phyloP scores from a whole-genome alignment of 805 yeast genomes.

The Candida krabiensis region DNA sequence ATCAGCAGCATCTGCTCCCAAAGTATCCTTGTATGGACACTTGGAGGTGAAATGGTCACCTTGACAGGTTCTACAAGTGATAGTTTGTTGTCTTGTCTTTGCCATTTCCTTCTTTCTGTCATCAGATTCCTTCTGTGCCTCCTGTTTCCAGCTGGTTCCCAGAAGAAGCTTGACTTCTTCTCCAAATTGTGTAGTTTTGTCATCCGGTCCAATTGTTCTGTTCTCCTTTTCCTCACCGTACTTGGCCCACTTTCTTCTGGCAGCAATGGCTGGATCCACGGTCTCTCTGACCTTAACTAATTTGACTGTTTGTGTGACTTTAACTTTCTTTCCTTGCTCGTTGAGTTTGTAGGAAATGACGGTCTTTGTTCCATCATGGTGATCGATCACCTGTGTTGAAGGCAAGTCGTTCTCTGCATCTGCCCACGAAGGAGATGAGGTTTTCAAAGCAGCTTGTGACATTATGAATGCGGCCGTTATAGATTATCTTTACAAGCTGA shows the following conservation, averaged over 20 bases:
- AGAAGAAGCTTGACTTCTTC: conserved; percentile 78
- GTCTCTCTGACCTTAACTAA: conserved; percentile 74
- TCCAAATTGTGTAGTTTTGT: conserved; percentile 83
- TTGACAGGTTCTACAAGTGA: conserved; percentile 85
- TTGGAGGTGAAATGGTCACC: conserved; percentile 91
- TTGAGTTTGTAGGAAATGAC: conserved; percentile 74
- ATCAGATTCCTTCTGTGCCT: conserved; percentile 69
- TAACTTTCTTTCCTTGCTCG: conserved; percentile 79
- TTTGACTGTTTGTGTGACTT: conserved; percentile 81
- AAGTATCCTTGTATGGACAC: conserved; percentile 93
- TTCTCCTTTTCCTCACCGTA: conserved; percentile 76
- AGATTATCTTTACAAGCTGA: too few species aligned
- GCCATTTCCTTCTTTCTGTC: conserved; percentile 44
- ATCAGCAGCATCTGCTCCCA: conserved; percentile 47
- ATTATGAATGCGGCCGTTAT: too few species aligned
- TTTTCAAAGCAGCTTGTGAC: conserved; percentile 15
- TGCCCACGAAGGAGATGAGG: conserved; percentile 56
- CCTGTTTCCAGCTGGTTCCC: conserved; percentile 74
- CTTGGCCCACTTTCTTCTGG: conserved; percentile 82
- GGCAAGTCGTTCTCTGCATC: conserved; percentile 69
- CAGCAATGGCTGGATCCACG: conserved; percentile 85
- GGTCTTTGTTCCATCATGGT: conserved; percentile 88
- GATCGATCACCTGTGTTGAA: conserved; percentile 70
- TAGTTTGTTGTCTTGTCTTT: conserved; percentile 57
- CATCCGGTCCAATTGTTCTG: conserved; percentile 82